These are phyloP conservation scores for Paraleonurus japonicus DNA, from an alignment of 257 asterid genomes.

Conservation along the genomic window DNA sequence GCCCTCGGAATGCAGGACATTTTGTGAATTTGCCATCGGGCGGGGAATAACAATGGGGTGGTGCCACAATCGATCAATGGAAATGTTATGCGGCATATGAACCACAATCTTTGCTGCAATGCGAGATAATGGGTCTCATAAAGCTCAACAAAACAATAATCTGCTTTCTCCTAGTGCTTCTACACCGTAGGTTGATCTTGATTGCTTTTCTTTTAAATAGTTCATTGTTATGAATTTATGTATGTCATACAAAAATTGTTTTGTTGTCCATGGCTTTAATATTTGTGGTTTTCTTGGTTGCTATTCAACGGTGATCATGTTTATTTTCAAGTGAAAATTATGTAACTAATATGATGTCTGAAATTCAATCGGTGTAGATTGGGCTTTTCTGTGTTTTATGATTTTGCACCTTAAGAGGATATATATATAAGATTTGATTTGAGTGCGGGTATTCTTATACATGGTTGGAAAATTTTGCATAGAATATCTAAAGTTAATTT, in stretches of 20 bases:
- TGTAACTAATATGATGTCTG: not conserved
- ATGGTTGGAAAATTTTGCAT: not conserved
- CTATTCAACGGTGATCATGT: not conserved
- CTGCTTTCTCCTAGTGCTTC: slow-evolving; percentile 35
- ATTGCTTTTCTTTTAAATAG: not conserved
- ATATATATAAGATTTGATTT: too few species aligned
- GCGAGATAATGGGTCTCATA: slow-evolving; percentile 32
- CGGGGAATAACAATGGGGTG: too few species aligned
- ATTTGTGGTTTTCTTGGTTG: not conserved
- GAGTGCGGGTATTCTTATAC: not conserved
- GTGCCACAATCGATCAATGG: slow-evolving; percentile 36
- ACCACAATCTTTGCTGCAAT: slow-evolving; percentile 25
- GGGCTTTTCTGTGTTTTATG: not conserved
- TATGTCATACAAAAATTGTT: not conserved
- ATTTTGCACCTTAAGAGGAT: too few species aligned
- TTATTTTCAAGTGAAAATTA: not conserved
- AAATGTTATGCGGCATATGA: slow-evolving; percentile 31
- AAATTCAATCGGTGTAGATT: not conserved
- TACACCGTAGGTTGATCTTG: slow-evolving; percentile 38
- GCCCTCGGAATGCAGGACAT: too few species aligned
- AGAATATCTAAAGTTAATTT: not conserved
- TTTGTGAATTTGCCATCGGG: too few species aligned
- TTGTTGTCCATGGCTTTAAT: not conserved
- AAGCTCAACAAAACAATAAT: slow-evolving; percentile 28
- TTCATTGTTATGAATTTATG: not conserved